Conservation (phyloP, 2,329 filamentous ascomycete species). For the Nannizziopsis barbatae region DNA sequence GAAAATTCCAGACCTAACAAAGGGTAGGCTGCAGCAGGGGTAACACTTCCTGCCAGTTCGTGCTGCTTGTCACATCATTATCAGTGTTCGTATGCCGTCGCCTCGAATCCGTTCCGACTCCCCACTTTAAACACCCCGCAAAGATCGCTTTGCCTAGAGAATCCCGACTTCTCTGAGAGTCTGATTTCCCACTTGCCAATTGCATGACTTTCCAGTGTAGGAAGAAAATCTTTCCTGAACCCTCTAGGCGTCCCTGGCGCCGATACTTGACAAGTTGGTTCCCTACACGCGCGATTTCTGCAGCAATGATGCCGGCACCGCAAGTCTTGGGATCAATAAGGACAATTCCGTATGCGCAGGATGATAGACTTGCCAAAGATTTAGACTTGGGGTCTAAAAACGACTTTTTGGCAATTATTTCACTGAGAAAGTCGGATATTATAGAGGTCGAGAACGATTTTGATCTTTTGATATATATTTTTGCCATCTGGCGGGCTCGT, state of each 20-base stretch:
- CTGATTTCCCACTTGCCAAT: background rate
- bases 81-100: background rate
- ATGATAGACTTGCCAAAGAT: too few relatives aligned
- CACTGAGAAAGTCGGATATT: background rate
- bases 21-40: constrained; percentile 1
- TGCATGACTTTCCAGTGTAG: constrained; percentile 19
- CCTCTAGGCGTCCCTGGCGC: constrained; percentile 12
- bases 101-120: background rate
- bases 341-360: constrained; percentile 19
- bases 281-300: constrained; percentile 17
- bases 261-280: constrained; percentile 19
- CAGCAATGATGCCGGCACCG: constrained; percentile 4
- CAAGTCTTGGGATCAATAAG: constrained; percentile 19
- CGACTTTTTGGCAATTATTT: background rate
- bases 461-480: background rate
- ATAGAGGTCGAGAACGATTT: background rate
- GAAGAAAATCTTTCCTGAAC: constrained; percentile 26
- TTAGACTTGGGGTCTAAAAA: background rate
- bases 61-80: constrained; percentile 19
- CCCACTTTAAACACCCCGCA: constrained; percentile 28
- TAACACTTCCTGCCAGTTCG: constrained; percentile 22
- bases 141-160: constrained; percentile 22
- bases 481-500: background rate
- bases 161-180: constrained; percentile 20
- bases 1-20: background rate